These are phyloP conservation scores for Biscutella laevigata DNA, from an alignment of 441 rosid species.

Conservation along the genomic window DNA sequence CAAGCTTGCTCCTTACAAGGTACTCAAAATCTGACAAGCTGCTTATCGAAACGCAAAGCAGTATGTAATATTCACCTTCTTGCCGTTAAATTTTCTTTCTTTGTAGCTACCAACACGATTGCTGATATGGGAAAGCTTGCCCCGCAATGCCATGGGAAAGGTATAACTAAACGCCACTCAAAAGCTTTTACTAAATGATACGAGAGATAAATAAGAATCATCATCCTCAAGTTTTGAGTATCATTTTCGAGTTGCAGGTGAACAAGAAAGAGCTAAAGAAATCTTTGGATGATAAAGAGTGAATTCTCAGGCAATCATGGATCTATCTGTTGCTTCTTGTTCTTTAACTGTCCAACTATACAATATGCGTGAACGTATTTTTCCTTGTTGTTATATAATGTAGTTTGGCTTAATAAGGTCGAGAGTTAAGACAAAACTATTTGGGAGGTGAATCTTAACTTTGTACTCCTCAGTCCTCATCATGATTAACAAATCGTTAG, in stretches of 20 bases:
- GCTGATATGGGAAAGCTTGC: conserved; percentile 78
- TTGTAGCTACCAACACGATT: conserved; percentile 74
- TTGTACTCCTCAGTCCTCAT: neutral
- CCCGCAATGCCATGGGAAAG: conserved; percentile 99
- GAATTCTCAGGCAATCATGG: conserved; percentile 13
- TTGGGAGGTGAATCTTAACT: conserved; percentile 1
- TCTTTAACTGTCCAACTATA: neutral
- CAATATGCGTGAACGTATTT: neutral
- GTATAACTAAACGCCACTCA: conserved; percentile 28
- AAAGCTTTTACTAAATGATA: neutral
- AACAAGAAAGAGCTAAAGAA: conserved; percentile 86
- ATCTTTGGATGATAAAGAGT: conserved; percentile 35
- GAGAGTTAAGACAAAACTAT: neutral
- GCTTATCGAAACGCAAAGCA: neutral
- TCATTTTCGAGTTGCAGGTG: conserved; percentile 42
- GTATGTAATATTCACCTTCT: neutral
- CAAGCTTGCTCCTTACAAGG: conserved; percentile 98
- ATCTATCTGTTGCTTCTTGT: conserved; percentile 1
- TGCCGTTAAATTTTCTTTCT: neutral
- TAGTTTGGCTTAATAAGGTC: neutral
- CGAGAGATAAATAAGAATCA: conserved; percentile 3
- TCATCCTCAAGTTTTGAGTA: neutral
- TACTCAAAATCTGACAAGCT: conserved; percentile 21
- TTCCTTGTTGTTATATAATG: neutral
- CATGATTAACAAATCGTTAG: neutral